phyloP scores from a whole-genome alignment of 768 basidiomycete genomes.

The Pulveroboletus sp. region DNA sequence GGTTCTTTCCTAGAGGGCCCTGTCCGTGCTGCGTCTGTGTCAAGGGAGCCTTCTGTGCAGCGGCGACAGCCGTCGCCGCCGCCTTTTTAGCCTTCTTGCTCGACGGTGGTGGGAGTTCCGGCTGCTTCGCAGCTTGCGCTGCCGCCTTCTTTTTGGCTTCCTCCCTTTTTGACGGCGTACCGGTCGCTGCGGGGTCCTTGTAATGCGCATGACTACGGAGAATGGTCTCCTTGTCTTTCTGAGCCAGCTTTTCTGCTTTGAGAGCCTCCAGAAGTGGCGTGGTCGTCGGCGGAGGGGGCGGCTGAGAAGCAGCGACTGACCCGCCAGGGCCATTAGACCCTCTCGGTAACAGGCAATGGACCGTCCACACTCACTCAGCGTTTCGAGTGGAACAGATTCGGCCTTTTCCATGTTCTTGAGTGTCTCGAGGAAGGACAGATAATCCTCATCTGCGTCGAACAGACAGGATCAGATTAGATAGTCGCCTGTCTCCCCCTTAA shows the following conservation, averaged over 20 bases:
- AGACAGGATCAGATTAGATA: neutral
- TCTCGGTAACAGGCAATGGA: no score
- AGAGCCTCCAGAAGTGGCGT: slow-evolving; percentile 93
- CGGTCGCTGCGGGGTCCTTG: slow-evolving; percentile 42
- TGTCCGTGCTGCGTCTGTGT: slow-evolving; percentile 4
- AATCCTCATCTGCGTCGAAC: slow-evolving; percentile 72
- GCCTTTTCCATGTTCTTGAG: slow-evolving; percentile 49
- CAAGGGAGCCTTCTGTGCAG: slow-evolving; percentile 22
- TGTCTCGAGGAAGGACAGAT: slow-evolving; percentile 72
- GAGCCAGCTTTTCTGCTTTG: slow-evolving; percentile 65
- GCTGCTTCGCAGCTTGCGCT: slow-evolving; percentile 28
- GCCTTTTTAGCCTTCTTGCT: slow-evolving; percentile 37
- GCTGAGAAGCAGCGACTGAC: slow-evolving; percentile 61
- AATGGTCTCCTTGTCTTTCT: slow-evolving; percentile 70
- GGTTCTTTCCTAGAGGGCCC: slow-evolving; percentile 1
- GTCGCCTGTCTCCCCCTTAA: no score
- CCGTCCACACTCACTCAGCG: slow-evolving; percentile 29
- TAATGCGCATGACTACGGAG: slow-evolving; percentile 70
- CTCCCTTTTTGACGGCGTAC: slow-evolving; percentile 33
- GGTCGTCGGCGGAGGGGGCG: slow-evolving; percentile 61
- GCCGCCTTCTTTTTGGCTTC: slow-evolving; percentile 36
- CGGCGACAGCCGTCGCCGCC: slow-evolving; percentile 6
- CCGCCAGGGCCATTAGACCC: neutral
- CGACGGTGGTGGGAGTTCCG: slow-evolving; percentile 20
- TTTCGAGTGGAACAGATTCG: slow-evolving; percentile 63